These are phyloP conservation scores for Rhodosorus marinus DNA, from an alignment of 23 red algal genomes.

Conservation along the genomic window DNA sequence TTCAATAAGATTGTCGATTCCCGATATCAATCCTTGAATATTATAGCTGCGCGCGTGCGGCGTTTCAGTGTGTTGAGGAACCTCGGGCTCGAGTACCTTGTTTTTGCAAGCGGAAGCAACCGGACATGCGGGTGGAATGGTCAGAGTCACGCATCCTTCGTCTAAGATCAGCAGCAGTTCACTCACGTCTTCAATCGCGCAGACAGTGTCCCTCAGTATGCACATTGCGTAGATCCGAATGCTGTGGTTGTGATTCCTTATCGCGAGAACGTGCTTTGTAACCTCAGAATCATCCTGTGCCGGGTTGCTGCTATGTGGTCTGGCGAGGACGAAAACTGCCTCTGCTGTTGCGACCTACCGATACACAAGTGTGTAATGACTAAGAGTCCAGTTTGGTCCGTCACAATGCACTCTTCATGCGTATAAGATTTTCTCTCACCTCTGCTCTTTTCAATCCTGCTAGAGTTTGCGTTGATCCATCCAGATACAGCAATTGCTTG, in stretches of 20 bases:
- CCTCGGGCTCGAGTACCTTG: not conserved
- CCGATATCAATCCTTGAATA: not conserved
- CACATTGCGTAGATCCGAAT: conserved; percentile 53
- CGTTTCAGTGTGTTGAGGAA: not conserved
- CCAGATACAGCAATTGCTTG: conserved; percentile 36
- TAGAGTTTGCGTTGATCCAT: conserved; percentile 28
- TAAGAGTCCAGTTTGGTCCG: no score
- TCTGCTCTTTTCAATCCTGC: conserved; percentile 33
- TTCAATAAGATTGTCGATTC: not conserved
- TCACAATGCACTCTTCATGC: no score
- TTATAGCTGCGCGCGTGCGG: not conserved
- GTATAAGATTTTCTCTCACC: no score
- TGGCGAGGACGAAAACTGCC: conserved; percentile 48
- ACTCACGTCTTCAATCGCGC: conserved; percentile 35
- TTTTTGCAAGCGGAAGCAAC: not conserved
- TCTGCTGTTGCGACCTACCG: conserved; percentile 17
- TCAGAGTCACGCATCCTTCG: not conserved
- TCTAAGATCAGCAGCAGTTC: conserved; percentile 12
- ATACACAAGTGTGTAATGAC: no score
- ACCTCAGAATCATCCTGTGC: conserved; percentile 54
- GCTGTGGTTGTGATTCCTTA: conserved; percentile 28
- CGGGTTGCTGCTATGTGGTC: conserved; percentile 22
- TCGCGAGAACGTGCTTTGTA: conserved; percentile 35
- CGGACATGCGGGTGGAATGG: conserved; percentile 2
- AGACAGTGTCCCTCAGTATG: conserved; percentile 24